Base-by-base conservation (phyloP, 2,329 filamentous ascomycete species). In the Talaromyces sp. region DNA sequence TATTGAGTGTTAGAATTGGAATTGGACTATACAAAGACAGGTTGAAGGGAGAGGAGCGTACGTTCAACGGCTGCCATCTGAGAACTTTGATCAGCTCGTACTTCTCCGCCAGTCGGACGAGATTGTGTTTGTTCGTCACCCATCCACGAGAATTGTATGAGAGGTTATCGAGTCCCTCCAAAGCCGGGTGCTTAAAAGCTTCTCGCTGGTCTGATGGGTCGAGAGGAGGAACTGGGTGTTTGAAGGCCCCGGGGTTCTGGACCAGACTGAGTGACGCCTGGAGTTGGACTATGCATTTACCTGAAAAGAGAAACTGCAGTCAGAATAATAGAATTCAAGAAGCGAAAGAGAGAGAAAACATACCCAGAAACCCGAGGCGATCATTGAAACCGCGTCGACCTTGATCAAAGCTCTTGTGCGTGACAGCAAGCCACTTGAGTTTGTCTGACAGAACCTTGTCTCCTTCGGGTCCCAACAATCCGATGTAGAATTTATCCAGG, bases 331-430 rank as follows among this genome's bases (percentile, higher is more conserved):
- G 8, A 30, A 53, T 10, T 5, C 4, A 27, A 52, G 2, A 34
- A 4, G 33, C 23, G 23, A 23, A 23, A 2, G 2, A 23, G 23
- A 18, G n/a, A 23, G 23, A 44, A 4, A 23, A 71, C 80, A 63
- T 84, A 96, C 92, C 94, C 59, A 96, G 81, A 72, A 91, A 92
- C n/a, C 92, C 91, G 76, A 99, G 81, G 65, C 91, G 86, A 71
- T 97, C 94, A 75, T 99, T 99, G 79, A 94, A 96, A 0, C 94
- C 94, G 81, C 93, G 88, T 71, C 92, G 84, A 58, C 93, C 95
- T 73, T 98, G 92, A 74, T 99, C 94, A 72, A 96, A 98, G 78
- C 92, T 97, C 85, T 98, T 98, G 77, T 98, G 95, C 67, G 95
- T 99, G 61, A 99, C 86, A 33, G 93, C 93, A 71, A 98, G 81